These are phyloP conservation scores for Psilocybe azurescens DNA, from an alignment of 768 basidiomycete species.

Conservation along the genomic window DNA sequence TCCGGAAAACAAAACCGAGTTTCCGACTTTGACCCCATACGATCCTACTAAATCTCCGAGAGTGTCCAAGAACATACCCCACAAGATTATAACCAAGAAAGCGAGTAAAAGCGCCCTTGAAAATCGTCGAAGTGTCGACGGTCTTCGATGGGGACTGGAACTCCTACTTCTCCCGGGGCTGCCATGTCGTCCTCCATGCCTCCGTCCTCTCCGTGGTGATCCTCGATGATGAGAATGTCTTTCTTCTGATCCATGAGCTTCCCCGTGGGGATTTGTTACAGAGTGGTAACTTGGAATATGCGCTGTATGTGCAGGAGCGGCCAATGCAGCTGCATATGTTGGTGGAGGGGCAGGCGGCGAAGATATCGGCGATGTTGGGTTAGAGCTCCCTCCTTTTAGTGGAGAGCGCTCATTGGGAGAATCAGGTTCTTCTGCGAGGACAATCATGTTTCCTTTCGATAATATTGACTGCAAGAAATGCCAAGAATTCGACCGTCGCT, in stretches of 20 bases:
- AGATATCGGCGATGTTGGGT: constrained; percentile 2
- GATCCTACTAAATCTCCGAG: constrained; percentile 7
- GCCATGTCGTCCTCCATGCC: not conserved
- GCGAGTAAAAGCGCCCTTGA: constrained; percentile 23
- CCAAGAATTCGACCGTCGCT: too few species aligned
- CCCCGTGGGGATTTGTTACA: not conserved
- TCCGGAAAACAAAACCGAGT: not conserved
- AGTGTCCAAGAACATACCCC: constrained; percentile 26
- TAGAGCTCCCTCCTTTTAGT: constrained; percentile 17
- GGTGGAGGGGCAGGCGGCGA: constrained; percentile 11
- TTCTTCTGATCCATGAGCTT: not conserved
- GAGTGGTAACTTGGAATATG: not conserved
- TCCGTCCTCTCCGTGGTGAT: not conserved
- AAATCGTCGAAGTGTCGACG: constrained; percentile 21
- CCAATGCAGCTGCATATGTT: constrained; percentile 9
- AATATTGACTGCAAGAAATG: too few species aligned
- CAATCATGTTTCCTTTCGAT: not conserved
- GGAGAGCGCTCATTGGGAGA: constrained; percentile 27
- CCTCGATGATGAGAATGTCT: not conserved
- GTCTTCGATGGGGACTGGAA: not conserved
- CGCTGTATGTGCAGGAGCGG: not conserved
- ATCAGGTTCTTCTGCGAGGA: not conserved
- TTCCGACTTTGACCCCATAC: not conserved
- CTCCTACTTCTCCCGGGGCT: not conserved
- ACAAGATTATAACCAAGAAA: constrained; percentile 22